Conservation (phyloP, 345 rosid genomes). For the Nephelium lappaceum region DNA sequence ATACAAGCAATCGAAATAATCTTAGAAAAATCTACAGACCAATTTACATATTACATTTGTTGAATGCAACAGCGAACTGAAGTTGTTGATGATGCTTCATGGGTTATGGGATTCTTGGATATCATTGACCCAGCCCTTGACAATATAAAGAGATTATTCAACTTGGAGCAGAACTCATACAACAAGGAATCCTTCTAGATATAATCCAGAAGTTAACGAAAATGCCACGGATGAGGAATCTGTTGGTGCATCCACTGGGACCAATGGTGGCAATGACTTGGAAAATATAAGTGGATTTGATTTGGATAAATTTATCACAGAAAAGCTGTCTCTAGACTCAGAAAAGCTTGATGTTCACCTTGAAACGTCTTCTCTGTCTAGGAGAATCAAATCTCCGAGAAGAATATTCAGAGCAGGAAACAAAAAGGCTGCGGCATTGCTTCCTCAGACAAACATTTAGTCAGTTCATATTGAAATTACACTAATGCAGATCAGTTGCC, state of each 20-base stretch:
- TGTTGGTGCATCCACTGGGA: constrained; percentile 21
- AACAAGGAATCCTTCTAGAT: constrained; percentile 38
- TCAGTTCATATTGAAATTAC: not conserved
- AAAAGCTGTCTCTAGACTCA: constrained; percentile 61
- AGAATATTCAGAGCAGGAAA: constrained; percentile 45
- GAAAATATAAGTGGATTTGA: constrained; percentile 49
- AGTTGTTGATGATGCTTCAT: constrained; percentile 90
- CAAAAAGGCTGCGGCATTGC: constrained; percentile 11
- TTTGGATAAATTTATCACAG: constrained; percentile 60
- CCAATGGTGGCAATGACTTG: constrained; percentile 33
- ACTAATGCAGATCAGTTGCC: not conserved
- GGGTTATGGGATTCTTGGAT: constrained; percentile 85
- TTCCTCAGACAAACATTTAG: constrained; percentile 17
- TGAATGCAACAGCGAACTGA: constrained; percentile 68
- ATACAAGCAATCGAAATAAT: not conserved
- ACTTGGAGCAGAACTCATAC: constrained; percentile 55
- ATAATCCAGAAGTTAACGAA: constrained; percentile 30
- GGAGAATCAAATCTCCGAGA: constrained; percentile 36
- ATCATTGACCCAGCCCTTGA: constrained; percentile 92
- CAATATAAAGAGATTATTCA: constrained; percentile 79
- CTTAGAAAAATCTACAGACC: not conserved
- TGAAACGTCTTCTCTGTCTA: constrained; percentile 28
- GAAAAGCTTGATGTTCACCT: constrained; percentile 51
- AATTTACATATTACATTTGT: not conserved
- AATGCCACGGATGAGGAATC: constrained; percentile 18